These are phyloP conservation scores for Rosa lucieae DNA, from an alignment of 306 rosid genomes.

Conservation along the genomic window DNA sequence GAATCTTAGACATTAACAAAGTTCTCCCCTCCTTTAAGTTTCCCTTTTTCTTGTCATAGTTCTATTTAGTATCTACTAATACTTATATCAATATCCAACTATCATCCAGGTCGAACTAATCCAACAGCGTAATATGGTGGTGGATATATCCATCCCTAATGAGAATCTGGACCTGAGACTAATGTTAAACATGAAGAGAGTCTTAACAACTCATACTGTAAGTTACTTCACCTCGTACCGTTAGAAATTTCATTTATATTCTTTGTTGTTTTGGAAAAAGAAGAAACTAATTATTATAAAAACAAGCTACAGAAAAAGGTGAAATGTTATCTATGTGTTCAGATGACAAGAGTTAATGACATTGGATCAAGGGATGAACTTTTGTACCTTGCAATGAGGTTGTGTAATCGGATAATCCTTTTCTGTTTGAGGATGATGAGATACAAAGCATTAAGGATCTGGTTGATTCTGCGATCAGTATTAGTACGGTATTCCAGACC, in stretches of 20 bases:
- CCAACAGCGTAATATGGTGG: too few species aligned
- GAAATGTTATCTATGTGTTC: not conserved
- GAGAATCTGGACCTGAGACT: too few species aligned
- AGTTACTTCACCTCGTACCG: conserved; percentile 1
- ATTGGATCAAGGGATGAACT: not conserved
- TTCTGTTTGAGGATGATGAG: conserved; percentile 50
- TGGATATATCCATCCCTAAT: too few species aligned
- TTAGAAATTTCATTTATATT: not conserved
- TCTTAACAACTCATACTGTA: conserved; percentile 29
- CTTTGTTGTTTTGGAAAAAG: not conserved
- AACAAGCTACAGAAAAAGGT: too few species aligned
- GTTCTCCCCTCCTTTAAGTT: too few species aligned
- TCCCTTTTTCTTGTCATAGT: too few species aligned
- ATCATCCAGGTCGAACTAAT: too few species aligned
- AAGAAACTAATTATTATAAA: too few species aligned
- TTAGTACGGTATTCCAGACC: too few species aligned
- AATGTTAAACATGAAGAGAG: not conserved
- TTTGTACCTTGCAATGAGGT: conserved; percentile 7
- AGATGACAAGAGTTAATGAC: not conserved
- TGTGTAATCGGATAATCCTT: not conserved
- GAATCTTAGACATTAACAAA: too few species aligned
- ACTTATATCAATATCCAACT: too few species aligned
- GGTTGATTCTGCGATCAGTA: conserved; percentile 39
- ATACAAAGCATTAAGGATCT: conserved; percentile 39
- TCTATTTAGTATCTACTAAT: too few species aligned